Conservation (phyloP, 2,329 filamentous ascomycete genomes). For the Fusarium continuum region DNA sequence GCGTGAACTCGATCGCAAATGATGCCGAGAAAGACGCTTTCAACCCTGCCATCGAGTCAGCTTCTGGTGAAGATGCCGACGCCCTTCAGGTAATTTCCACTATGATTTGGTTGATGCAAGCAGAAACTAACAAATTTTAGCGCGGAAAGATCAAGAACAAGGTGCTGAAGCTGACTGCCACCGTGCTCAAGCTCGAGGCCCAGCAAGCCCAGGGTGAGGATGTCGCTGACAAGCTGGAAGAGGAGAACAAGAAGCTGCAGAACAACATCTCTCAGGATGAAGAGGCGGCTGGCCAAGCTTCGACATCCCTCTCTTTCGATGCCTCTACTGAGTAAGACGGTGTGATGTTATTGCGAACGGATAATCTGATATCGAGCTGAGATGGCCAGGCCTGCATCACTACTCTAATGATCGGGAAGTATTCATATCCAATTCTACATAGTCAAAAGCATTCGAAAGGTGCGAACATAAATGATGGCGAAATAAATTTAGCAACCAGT, state of each 20-base stretch:
- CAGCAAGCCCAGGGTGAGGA: conserved; percentile 61
- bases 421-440: no score
- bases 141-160: conserved; percentile 69
- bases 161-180: conserved; percentile 65
- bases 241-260: conserved; percentile 61
- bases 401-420: no score
- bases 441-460: no score
- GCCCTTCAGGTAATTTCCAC: conserved; percentile 54
- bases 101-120: fast-evolving
- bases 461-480: no score
- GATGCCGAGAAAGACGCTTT: conserved; percentile 63
- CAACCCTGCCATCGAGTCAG: conserved; percentile 62
- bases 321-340: conserved; percentile 18
- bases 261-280: conserved; percentile 62
- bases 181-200: conserved; percentile 59
- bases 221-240: conserved; percentile 54
- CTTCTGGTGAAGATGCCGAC: conserved; percentile 54
- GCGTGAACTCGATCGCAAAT: conserved; percentile 62
- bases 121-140: conserved; percentile 37
- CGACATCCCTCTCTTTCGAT: conserved; percentile 46
- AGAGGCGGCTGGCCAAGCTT: conserved; percentile 57
- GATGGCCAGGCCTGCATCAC: not conserved
- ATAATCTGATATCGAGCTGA: not conserved
- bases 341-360: fast-evolving
- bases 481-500: no score